These are phyloP conservation scores for Magnaporthiopsis poae DNA, from an alignment of 2,329 filamentous ascomycete genomes.

Conservation along the genomic window DNA sequence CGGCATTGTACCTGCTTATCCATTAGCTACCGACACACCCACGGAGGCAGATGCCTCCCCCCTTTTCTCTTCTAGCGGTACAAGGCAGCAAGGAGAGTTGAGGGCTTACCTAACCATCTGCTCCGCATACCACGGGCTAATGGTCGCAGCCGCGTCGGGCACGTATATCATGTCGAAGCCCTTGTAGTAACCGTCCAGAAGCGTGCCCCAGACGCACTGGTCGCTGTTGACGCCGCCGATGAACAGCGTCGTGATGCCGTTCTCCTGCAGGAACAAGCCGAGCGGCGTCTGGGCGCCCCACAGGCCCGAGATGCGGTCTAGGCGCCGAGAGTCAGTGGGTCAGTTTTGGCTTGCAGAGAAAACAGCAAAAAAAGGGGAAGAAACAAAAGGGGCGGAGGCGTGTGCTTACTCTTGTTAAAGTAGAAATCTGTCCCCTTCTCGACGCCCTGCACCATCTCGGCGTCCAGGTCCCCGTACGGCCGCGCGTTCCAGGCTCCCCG, in stretches of 20 bases:
- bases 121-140: conserved; percentile 26
- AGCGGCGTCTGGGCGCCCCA: conserved; percentile 36
- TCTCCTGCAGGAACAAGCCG: conserved; percentile 28
- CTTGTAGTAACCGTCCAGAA: conserved; percentile 43
- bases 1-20: conserved; percentile 19
- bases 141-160: conserved; percentile 42
- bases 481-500: conserved; percentile 44
- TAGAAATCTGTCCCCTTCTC: conserved; percentile 28
- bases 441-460: conserved; percentile 21
- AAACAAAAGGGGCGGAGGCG: not conserved
- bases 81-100: too few relatives aligned
- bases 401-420: conserved; percentile 35
- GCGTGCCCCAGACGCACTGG: conserved; percentile 46
- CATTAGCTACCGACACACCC: too few relatives aligned
- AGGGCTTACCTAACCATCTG: conserved; percentile 20
- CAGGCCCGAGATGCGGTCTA: conserved; percentile 44
- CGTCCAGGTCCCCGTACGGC: conserved; percentile 34
- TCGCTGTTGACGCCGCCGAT: conserved; percentile 52
- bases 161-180: conserved; percentile 46
- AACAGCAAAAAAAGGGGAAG: not conserved
- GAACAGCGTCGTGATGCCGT: conserved; percentile 37
- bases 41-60: too few relatives aligned
- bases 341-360: too few relatives aligned
- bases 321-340: not conserved
- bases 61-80: too few relatives aligned